phyloP scores from a whole-genome alignment of 2,329 filamentous ascomycete species.

The Fusarium mexicanum region DNA sequence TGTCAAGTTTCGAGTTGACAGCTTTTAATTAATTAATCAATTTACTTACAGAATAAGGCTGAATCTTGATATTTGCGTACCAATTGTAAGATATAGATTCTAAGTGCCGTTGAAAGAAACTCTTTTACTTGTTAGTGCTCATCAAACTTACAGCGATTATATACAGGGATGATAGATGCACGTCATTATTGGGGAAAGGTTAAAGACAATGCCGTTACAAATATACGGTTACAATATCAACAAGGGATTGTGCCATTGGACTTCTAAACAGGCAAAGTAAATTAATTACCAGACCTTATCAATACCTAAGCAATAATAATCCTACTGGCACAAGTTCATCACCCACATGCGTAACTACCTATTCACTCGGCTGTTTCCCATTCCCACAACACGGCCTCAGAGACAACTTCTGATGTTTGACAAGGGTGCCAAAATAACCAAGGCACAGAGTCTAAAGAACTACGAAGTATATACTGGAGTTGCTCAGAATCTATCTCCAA shows the following conservation, averaged over 20 bases:
- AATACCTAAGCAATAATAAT: background rate
- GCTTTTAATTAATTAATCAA: background rate
- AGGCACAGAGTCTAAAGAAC: background rate
- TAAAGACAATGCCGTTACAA: background rate
- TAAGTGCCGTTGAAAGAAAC: background rate
- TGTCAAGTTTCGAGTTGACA: conserved; percentile 23
- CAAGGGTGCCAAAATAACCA: background rate
- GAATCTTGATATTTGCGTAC: background rate
- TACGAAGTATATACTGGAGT: too few species aligned
- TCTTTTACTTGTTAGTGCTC: background rate
- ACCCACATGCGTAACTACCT: background rate
- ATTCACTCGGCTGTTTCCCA: background rate
- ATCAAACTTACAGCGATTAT: background rate
- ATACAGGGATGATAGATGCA: background rate
- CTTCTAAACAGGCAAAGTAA: background rate
- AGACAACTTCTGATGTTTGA: background rate
- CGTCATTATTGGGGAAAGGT: background rate
- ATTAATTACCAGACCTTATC: background rate
- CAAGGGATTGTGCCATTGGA: background rate
- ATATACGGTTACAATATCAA: background rate
- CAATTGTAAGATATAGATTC: background rate
- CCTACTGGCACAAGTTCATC: background rate
- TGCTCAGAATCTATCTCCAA: background rate
- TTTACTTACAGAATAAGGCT: conserved; percentile 9
- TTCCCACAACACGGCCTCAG: background rate